phyloP scores from a whole-genome alignment of 2,329 filamentous ascomycete genomes.

The Dactylonectria macrodidyma region DNA sequence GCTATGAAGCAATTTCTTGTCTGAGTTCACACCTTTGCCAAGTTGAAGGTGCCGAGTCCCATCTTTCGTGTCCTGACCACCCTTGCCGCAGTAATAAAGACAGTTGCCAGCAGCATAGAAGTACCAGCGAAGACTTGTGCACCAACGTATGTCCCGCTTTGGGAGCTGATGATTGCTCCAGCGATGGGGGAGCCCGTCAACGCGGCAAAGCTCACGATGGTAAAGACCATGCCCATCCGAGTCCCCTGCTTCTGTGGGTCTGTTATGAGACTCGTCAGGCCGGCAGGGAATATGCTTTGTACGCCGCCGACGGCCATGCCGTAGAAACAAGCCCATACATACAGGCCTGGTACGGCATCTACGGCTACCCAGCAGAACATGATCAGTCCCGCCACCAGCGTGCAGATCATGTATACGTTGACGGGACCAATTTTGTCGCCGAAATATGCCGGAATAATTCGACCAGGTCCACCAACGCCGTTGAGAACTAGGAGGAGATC shows the following conservation, averaged over 20 bases:
- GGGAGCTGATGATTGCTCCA: slow-evolving; percentile 41
- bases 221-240: slow-evolving; percentile 58
- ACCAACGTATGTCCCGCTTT: slow-evolving; percentile 35
- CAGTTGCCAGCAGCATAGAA: slow-evolving; percentile 32
- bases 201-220: slow-evolving; percentile 55
- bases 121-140: slow-evolving; percentile 42
- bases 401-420: slow-evolving; percentile 53
- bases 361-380: slow-evolving; percentile 47
- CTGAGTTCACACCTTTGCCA: slow-evolving; percentile 5
- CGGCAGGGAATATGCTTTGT: slow-evolving; percentile 49
- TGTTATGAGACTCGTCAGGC: slow-evolving; percentile 54
- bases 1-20: background rate
- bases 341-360: slow-evolving; percentile 34
- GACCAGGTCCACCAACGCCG: slow-evolving; percentile 70
- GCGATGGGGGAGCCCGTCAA: slow-evolving; percentile 56
- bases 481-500: slow-evolving; percentile 76
- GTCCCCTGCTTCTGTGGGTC: slow-evolving; percentile 57
- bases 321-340: slow-evolving; percentile 43
- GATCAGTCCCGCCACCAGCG: slow-evolving; percentile 46
- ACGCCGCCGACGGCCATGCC: slow-evolving; percentile 38
- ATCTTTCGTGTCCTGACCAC: slow-evolving; percentile 29
- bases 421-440: slow-evolving; percentile 69
- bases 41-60: slow-evolving; percentile 2
- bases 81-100: slow-evolving; percentile 33
- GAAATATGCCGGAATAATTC: slow-evolving; percentile 69